Evolutionary conservation across 495 filamentous ascomycete species (phyloP).

Genomic region (Talaromyces proteolyticus): DNA sequence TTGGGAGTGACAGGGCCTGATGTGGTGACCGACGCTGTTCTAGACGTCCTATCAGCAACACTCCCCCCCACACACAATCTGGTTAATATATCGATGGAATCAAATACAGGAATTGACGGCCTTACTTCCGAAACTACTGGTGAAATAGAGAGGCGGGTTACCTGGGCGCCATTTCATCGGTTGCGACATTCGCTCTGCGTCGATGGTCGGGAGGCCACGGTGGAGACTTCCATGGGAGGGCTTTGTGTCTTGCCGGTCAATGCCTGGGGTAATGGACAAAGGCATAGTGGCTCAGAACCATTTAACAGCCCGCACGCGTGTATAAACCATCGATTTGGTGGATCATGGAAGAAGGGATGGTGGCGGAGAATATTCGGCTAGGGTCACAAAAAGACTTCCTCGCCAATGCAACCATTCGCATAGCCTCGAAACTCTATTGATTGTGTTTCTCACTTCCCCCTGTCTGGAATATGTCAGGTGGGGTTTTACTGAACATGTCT

Average conservation of each 20-base stretch:
- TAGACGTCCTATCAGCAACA: slow-evolving; percentile 29
- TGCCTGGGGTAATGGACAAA: slow-evolving; percentile 40
- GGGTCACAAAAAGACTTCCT: no score
- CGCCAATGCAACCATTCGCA: no score
- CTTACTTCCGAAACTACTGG: slow-evolving; percentile 7
- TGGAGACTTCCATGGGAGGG: slow-evolving; percentile 23
- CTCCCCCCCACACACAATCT: slow-evolving; percentile 24
- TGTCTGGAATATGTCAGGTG: no score
- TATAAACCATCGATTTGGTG: slow-evolving; percentile 34
- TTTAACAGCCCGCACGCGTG: slow-evolving; percentile 28
- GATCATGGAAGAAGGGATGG: slow-evolving; percentile 37
- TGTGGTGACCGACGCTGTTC: slow-evolving; percentile 35
- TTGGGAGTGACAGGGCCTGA: slow-evolving; percentile 32
- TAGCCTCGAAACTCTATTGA: no score
- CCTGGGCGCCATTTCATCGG: slow-evolving; percentile 36
- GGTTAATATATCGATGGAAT: slow-evolving; percentile 17
- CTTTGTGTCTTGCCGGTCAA: slow-evolving; percentile 35
- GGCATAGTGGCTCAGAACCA: slow-evolving; percentile 29
- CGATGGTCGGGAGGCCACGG: slow-evolving; percentile 15
- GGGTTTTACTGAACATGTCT: no score
- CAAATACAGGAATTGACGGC: slow-evolving; percentile 22
- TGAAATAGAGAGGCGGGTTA: slow-evolving; percentile 19
- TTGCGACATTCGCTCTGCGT: slow-evolving; percentile 27
- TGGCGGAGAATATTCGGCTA: slow-evolving; percentile 13
- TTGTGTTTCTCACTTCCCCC: no score